Evolutionary conservation across 805 yeast genomes (phyloP).

Genomic region (Spathaspora sp.): DNA sequence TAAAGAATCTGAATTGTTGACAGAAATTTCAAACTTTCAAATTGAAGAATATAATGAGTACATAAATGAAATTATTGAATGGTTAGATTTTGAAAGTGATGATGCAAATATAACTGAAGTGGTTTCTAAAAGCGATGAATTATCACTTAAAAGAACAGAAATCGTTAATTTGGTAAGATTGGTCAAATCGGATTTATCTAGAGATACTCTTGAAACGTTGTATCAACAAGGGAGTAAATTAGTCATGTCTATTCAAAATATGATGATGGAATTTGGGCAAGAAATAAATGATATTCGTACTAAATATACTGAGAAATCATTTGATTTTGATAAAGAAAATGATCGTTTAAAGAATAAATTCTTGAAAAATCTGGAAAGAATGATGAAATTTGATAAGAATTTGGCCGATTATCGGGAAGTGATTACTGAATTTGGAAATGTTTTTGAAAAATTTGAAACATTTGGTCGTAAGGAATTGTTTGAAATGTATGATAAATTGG

Average conservation of each 20-base stretch:
- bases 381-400: slow-evolving; percentile 23
- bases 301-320: slow-evolving; percentile 40
- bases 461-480: slow-evolving; percentile 22
- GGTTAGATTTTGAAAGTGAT: slow-evolving; percentile 76
- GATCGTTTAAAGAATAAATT: slow-evolving; percentile 35
- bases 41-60: slow-evolving; percentile 14
- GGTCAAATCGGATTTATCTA: slow-evolving; percentile 44
- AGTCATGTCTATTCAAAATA: slow-evolving; percentile 40
- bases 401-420: slow-evolving; percentile 23
- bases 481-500: slow-evolving; percentile 20
- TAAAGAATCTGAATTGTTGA: slow-evolving; percentile 35
- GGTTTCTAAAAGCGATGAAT: slow-evolving; percentile 18
- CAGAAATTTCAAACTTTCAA: slow-evolving; percentile 38
- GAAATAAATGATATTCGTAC: slow-evolving; percentile 41
- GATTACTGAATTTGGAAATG: slow-evolving; percentile 24
- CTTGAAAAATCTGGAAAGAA: slow-evolving; percentile 16
- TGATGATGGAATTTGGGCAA: slow-evolving; percentile 42
- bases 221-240: slow-evolving; percentile 40
- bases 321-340: slow-evolving; percentile 53
- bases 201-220: slow-evolving; percentile 40
- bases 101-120: slow-evolving; percentile 35
- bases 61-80: slow-evolving; percentile 56
- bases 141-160: slow-evolving; percentile 15
- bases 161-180: slow-evolving; percentile 38
- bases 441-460: slow-evolving; percentile 17